Evolutionary conservation across 2,329 filamentous ascomycete species (phyloP).

Genomic region (Scolecobasidium constrictum): DNA sequence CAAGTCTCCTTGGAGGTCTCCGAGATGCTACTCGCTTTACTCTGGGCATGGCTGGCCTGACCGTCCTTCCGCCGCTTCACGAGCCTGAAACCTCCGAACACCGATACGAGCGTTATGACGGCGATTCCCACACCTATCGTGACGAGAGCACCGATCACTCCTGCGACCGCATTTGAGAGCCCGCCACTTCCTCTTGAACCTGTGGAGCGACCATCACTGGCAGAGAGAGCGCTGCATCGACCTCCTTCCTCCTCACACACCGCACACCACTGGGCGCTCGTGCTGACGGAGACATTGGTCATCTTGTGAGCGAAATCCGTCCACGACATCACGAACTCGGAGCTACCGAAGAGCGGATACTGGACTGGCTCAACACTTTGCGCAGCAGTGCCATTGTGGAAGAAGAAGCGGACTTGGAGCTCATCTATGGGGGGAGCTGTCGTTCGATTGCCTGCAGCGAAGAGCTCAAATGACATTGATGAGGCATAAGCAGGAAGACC

Average conservation of each 20-base stretch:
- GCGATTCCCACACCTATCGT: too few relatives aligned
- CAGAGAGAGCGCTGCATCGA: conserved; percentile 37
- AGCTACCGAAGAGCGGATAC: conserved; percentile 52
- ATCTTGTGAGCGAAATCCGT: conserved; percentile 54
- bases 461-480: conserved; percentile 67
- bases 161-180: conserved; percentile 54
- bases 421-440: conserved; percentile 28
- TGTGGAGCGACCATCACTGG: conserved; percentile 16
- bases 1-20: too few relatives aligned
- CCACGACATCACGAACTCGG: conserved; percentile 51
- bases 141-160: too few relatives aligned
- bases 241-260: conserved; percentile 64
- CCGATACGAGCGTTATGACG: too few relatives aligned
- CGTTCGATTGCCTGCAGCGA: conserved; percentile 33
- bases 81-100: too few relatives aligned
- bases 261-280: conserved; percentile 58
- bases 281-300: conserved; percentile 53
- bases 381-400: conserved; percentile 49
- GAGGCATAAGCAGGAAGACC: conserved; percentile 74
- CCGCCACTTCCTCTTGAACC: conserved; percentile 24
- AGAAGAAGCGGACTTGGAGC: conserved; percentile 48
- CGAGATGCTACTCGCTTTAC: too few relatives aligned
- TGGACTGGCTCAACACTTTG: conserved; percentile 32
- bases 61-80: too few relatives aligned
- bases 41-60: too few relatives aligned